Evolutionary conservation across 495 filamentous ascomycete genomes (phyloP).

Genomic region (Podospora pseudopauciseta): DNA sequence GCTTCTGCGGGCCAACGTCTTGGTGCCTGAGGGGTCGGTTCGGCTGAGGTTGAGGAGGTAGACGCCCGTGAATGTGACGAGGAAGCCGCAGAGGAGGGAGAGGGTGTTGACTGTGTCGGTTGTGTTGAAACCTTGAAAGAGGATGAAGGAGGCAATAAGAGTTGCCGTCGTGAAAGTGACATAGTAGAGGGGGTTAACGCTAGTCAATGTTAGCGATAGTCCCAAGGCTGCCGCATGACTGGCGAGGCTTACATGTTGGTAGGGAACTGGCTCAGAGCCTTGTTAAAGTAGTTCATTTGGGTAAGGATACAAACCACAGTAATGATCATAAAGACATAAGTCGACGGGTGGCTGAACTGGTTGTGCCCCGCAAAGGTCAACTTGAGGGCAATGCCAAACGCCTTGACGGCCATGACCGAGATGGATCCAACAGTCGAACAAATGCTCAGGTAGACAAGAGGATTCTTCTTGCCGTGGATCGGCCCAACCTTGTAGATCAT

Average conservation of each 20-base stretch:
- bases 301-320: constrained; percentile 89
- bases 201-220: constrained; percentile 39
- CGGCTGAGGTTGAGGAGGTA: constrained; percentile 95
- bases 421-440: constrained; percentile 95
- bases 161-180: constrained; percentile 99
- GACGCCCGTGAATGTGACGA: constrained; percentile 94
- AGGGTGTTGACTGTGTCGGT: constrained; percentile 90
- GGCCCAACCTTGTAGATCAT: constrained; percentile 97
- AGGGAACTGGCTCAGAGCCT: constrained; percentile 92
- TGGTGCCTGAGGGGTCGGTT: constrained; percentile 77
- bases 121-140: constrained; percentile 97
- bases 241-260: constrained; percentile 72
- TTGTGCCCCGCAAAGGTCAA: constrained; percentile 87
- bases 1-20: constrained; percentile 58
- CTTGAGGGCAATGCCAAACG: constrained; percentile 94
- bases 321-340: constrained; percentile 94
- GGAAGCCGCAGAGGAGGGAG: constrained; percentile 83
- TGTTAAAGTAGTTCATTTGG: constrained; percentile 99
- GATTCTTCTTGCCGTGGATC: constrained; percentile 86
- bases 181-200: constrained; percentile 97
- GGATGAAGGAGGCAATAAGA: constrained; percentile 91
- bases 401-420: constrained; percentile 98
- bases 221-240: not conserved
- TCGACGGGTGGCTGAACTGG: constrained; percentile 88
- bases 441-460: constrained; percentile 91